Conservation (phyloP, 768 basidiomycete species). For the Lyophyllum semitale region DNA sequence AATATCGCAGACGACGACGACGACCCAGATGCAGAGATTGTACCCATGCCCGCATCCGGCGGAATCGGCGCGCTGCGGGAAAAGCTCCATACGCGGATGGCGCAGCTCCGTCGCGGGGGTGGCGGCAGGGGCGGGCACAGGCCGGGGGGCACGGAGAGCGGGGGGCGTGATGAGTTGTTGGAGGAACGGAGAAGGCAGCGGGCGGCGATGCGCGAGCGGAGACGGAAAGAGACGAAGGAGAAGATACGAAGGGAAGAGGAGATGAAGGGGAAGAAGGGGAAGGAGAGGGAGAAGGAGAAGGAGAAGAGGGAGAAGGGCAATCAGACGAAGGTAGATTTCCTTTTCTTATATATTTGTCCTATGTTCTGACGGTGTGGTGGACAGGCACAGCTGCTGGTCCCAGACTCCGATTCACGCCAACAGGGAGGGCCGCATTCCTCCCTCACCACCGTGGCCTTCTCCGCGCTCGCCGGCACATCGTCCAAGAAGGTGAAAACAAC, state of each 20-base stretch:
- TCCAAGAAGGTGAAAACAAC: slow-evolving; percentile 58
- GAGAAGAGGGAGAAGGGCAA: slow-evolving; percentile 36
- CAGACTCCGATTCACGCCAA: slow-evolving; percentile 41
- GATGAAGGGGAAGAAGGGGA: slow-evolving; percentile 46
- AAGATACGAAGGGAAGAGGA: slow-evolving; percentile 72
- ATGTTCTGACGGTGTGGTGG: background rate
- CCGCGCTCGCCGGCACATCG: slow-evolving; percentile 52
- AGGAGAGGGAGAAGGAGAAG: slow-evolving; percentile 43
- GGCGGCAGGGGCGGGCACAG: slow-evolving; percentile 21
- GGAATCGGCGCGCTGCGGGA: slow-evolving; percentile 67
- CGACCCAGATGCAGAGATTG: slow-evolving; percentile 37
- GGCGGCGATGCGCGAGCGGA: slow-evolving; percentile 80
- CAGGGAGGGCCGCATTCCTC: slow-evolving; percentile 36
- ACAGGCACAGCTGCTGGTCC: slow-evolving; percentile 74
- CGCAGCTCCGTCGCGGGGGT: slow-evolving; percentile 55
- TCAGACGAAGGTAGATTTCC: slow-evolving; percentile 52
- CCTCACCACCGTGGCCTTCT: slow-evolving; percentile 73
- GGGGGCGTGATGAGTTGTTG: slow-evolving; percentile 78
- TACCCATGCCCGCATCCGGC: slow-evolving; percentile 66
- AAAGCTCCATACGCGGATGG: slow-evolving; percentile 77
- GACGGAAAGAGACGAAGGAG: slow-evolving; percentile 85
- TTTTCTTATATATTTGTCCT: background rate
- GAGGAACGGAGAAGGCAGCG: slow-evolving; percentile 78
- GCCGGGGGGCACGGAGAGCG: slow-evolving; percentile 40
- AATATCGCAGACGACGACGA: slow-evolving; percentile 31